phyloP scores from a whole-genome alignment of 257 asterid species.

The Ajuga chamaepitys region DNA sequence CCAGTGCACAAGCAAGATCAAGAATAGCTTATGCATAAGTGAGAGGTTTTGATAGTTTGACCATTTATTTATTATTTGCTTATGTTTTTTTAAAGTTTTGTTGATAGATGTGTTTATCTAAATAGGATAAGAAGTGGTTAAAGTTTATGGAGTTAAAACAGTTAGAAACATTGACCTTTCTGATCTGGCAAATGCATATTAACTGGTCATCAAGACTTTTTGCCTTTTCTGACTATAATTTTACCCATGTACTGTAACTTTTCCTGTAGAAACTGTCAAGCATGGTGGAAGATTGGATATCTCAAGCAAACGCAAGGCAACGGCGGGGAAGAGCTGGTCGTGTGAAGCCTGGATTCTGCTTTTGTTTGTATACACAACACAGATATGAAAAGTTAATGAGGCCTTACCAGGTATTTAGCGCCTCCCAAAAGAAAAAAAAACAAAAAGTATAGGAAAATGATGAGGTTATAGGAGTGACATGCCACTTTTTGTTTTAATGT shows the following conservation, averaged over 20 bases:
- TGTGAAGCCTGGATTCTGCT: slow-evolving; percentile 97
- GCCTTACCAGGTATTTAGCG: slow-evolving; percentile 64
- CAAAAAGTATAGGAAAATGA: neutral
- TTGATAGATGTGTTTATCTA: neutral
- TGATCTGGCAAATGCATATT: neutral
- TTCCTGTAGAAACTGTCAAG: slow-evolving; percentile 78
- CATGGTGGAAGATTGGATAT: slow-evolving; percentile 99
- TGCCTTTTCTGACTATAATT: slow-evolving; percentile 6
- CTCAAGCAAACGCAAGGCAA: slow-evolving; percentile 96
- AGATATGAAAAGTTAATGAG: slow-evolving; percentile 93
- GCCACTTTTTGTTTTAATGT: slow-evolving; percentile 7
- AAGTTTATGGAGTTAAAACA: neutral
- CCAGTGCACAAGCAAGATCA: no score
- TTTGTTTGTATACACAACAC: slow-evolving; percentile 70
- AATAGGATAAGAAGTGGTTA: neutral
- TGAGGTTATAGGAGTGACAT: slow-evolving; percentile 7
- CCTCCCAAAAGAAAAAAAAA: slow-evolving; percentile 9
- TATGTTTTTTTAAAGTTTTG: no score
- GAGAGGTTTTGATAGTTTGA: no score
- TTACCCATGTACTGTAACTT: neutral
- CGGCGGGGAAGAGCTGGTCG: slow-evolving; percentile 99
- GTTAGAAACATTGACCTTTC: neutral
- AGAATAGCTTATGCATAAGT: no score
- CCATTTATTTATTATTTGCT: no score
- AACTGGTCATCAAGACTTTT: neutral